Base-by-base conservation (phyloP, 1,284 basidiomycete species). In the Irpex rosettiformis region DNA sequence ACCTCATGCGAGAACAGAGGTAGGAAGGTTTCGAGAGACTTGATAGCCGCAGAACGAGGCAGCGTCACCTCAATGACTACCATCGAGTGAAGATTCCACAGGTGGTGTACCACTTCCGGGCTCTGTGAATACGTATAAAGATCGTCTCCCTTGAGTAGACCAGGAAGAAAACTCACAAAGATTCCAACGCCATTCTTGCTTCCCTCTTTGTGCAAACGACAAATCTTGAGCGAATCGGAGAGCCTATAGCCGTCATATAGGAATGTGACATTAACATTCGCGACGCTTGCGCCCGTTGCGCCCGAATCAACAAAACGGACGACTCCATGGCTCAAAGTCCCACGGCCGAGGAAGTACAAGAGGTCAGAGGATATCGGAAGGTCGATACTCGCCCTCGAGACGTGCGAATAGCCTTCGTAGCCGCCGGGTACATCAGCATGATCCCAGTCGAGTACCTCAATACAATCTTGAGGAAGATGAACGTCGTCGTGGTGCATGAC, bases 151-250 rank as follows among this genome's bases (percentile, higher is more conserved):
- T 40, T 11, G 1, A 0, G 11, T 2, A 1, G 2, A 0, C 7
- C 33, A 2, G 1, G 2, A 40, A 40, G 33, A 16, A n/a, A 11
- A 67, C 71, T 60, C 49, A 70, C 71, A 42, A 69, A 70, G 54
- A 73, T 67, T 2, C 69, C 72, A 22, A 71, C 64, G 28, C 70
- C 70, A n/a, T 66, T 64, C 49, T 62, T 58, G 24, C 52, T 60
- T 24, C 64, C 58, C 13, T 52, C 59, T 8, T 61, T 67, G 37
- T 63, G 64, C 24, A 70, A 62, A 27, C 52, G 55, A 55, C 68
- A 69, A 13, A 68, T 63, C 21, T 58, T 57, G 13, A 65, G 61
- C n/a, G 53, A 45, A n/a, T 68, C 60, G 16, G 65, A 56, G 10
- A 63, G 59, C 10, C 61, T 58, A 7, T 59, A 58, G 48, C 54